Evolutionary conservation across 768 basidiomycete species (phyloP).

Genomic region (Tylopilus rubrobrunneus): DNA sequence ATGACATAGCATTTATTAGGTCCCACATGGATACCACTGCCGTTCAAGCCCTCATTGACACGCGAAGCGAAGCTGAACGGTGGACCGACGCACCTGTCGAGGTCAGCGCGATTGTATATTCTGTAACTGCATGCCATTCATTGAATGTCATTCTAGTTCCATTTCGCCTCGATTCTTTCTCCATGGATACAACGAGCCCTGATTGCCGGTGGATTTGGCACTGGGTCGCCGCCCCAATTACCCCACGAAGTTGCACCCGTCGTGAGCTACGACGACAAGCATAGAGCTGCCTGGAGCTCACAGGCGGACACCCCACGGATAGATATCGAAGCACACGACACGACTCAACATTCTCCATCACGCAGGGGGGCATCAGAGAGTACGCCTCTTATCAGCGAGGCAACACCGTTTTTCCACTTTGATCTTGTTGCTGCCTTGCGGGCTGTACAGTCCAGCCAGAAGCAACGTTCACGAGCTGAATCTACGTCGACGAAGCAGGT

Average conservation of each 20-base stretch:
- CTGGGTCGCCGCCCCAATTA: constrained; percentile 43
- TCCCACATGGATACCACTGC: constrained; percentile 91
- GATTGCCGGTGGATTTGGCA: constrained; percentile 87
- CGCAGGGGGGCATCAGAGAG: not conserved
- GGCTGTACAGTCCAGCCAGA: constrained; percentile 53
- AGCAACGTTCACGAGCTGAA: constrained; percentile 1
- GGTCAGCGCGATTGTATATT: constrained; percentile 34
- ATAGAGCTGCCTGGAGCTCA: constrained; percentile 24
- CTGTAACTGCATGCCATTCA: not conserved
- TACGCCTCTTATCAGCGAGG: constrained; percentile 41
- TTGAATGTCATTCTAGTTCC: constrained; percentile 56
- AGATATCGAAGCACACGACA: constrained; percentile 35
- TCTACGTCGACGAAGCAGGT: constrained; percentile 8
- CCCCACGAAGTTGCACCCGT: constrained; percentile 73
- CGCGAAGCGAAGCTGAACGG: constrained; percentile 80
- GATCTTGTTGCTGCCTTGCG: constrained; percentile 71
- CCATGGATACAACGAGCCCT: constrained; percentile 93
- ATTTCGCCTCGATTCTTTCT: constrained; percentile 88
- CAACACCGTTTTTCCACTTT: constrained; percentile 89
- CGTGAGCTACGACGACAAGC: constrained; percentile 56
- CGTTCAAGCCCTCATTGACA: constrained; percentile 86
- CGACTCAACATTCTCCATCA: constrained; percentile 6
- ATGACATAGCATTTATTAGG: constrained; percentile 34
- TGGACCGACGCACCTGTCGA: constrained; percentile 79
- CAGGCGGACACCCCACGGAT: not conserved